Evolutionary conservation across 345 rosid genomes (phyloP), one percentile per base, ranked within the genome.

Genomic region (Corchorus capsularis): DNA sequence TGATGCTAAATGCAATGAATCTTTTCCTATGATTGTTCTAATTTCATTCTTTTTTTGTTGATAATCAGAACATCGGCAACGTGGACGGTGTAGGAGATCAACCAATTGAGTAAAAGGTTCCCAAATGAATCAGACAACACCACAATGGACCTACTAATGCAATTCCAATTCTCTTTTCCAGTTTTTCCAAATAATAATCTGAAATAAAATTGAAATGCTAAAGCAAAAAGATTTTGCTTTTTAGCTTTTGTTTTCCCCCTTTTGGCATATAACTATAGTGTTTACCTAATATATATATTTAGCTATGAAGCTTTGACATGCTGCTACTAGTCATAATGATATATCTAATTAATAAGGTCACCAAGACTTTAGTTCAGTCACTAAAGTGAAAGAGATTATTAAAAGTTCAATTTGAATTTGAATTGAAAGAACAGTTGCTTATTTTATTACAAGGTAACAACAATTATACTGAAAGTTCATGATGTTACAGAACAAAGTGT

Each of bases 1-100:
- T 32, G 3, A 35, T 53, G 8, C 47, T 35, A 53, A 70, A 70
- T 70, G 61, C 74, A 70, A 70, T 70, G 73, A 69, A 69, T 32
- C 61, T 9, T 17, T 39, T 5, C 2, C 5, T 69, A 52, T 52
- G 61, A 70, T 35, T 70, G 17, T n/a, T 70, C 74, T n/a, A 27
- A 27, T 27, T 70, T 37, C 8, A 6, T 34, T 53, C 59, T 50
- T 50, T 34, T 69, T 32, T 53, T 53, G 32, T 52, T 19, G 47
- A 52, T 39, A 35, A 34, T 69, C 47, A 53, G 17, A 47, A 69
- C 61, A 34, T 60, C 12, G 20, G 54, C 35, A 43, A 66, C 12
- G 71, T 49, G 60, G 16, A 3, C 17, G 4, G 3, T 15, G 0
- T 34, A 35, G n/a, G 41, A 34, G 45, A 62, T 62, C 11, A 11